These are phyloP conservation scores for Diplodia mutila DNA, from an alignment of 2,329 filamentous ascomycete species.

Conservation along the genomic window DNA sequence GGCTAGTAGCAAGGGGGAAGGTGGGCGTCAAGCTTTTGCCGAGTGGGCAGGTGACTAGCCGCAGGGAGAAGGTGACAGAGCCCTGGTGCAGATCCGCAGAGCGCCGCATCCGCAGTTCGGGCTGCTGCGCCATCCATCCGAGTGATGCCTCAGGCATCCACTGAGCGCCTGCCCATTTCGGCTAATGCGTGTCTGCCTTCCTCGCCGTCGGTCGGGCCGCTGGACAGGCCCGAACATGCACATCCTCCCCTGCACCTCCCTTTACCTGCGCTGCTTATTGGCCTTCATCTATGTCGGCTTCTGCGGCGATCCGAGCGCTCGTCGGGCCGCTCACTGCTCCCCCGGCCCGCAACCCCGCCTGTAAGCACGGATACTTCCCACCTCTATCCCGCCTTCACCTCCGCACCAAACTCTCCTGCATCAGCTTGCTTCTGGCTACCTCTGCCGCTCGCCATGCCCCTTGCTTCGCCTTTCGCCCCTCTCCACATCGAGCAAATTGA, in stretches of 20 bases:
- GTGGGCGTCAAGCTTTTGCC: constrained; percentile 12
- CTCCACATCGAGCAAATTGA: constrained; percentile 68
- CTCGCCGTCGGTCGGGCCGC: too few relatives aligned
- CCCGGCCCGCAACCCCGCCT: constrained; percentile 5
- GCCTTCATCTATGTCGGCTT: neutral
- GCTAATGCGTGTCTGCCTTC: too few relatives aligned
- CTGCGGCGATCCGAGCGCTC: neutral
- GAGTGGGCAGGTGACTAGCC: constrained; percentile 13
- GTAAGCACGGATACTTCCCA: neutral
- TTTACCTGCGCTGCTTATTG: neutral
- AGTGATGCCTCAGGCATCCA: too few relatives aligned
- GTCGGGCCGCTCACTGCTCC: neutral
- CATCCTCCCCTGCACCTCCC: too few relatives aligned
- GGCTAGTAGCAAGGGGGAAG: constrained; percentile 15
- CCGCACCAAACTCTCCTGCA: too few relatives aligned
- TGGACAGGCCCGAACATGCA: neutral
- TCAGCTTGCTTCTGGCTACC: neutral
- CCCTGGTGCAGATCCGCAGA: neutral
- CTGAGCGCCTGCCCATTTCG: too few relatives aligned
- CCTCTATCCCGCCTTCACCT: neutral
- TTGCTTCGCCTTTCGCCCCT: constrained; percentile 65
- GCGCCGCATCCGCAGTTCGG: neutral
- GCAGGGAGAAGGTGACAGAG: constrained; percentile 3
- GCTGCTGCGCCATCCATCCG: neutral
- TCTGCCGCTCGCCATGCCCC: constrained; percentile 63